phyloP scores from a whole-genome alignment of 179 eudicot genomes.

The Gypsophila paniculata region DNA sequence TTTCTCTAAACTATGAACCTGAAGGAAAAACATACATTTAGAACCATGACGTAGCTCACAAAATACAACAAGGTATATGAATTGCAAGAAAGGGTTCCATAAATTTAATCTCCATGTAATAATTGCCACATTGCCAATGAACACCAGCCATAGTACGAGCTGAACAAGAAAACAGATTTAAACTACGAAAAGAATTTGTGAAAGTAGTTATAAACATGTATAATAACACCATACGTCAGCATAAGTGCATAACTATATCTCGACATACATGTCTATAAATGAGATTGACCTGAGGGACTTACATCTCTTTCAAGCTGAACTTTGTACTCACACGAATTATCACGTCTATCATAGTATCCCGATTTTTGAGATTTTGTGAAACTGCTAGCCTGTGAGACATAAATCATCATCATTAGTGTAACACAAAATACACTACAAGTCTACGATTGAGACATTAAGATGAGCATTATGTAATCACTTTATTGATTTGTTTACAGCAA shows the following conservation, averaged over 20 bases:
- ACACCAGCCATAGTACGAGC: neutral
- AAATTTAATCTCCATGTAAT: neutral
- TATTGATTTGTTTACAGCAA: too few relatives aligned
- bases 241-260: neutral
- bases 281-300: conserved; percentile 24
- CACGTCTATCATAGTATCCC: conserved; percentile 28
- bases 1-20: conserved; percentile 32
- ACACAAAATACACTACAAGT: neutral
- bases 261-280: neutral
- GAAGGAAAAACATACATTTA: conserved; percentile 12
- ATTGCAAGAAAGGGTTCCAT: neutral
- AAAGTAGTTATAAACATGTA: conserved; percentile 5
- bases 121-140: neutral
- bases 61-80: neutral
- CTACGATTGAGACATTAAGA: neutral
- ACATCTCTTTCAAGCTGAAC: conserved; percentile 39
- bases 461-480: conserved; percentile 1
- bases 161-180: neutral
- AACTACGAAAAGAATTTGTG: neutral
- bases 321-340: conserved; percentile 30
- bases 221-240: neutral
- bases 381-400: conserved; percentile 25
- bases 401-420: conserved; percentile 6
- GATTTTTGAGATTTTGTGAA: conserved; percentile 20
- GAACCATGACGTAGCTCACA: conserved; percentile 3